Conservation (phyloP, 192 early-diverging fungal genomes). For the Helicostylum pulchrum region DNA sequence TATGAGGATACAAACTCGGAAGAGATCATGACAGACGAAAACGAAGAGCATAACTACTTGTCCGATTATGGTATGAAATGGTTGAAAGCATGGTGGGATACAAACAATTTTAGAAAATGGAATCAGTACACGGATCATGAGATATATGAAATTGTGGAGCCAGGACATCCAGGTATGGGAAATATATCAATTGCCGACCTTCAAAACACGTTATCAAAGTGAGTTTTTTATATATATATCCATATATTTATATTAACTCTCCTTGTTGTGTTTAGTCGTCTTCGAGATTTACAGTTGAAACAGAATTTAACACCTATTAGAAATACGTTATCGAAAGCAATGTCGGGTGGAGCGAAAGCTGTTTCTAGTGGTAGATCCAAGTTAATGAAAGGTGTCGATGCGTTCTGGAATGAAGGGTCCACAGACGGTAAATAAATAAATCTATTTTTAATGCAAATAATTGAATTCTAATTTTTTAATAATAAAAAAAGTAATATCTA, state of each 20-base stretch:
- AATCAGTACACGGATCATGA: slow-evolving; percentile 53
- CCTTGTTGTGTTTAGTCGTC: slow-evolving; percentile 32
- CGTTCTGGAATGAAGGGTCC: slow-evolving; percentile 34
- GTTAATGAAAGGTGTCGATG: slow-evolving; percentile 32
- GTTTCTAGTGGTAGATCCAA: slow-evolving; percentile 34
- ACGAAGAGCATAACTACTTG: slow-evolving; percentile 52
- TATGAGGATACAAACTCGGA: slow-evolving; percentile 16
- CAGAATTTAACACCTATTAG: slow-evolving; percentile 46
- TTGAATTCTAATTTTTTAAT: no score
- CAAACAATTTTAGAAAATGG: slow-evolving; percentile 69
- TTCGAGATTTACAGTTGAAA: slow-evolving; percentile 47
- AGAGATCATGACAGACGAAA: slow-evolving; percentile 31
- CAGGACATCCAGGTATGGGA: slow-evolving; percentile 54
- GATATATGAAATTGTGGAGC: slow-evolving; percentile 56
- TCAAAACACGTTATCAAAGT: slow-evolving; percentile 53
- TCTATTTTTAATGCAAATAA: not conserved
- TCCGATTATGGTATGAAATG: slow-evolving; percentile 62
- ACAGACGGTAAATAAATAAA: not conserved
- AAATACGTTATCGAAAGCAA: slow-evolving; percentile 47
- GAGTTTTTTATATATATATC: slow-evolving; percentile 18
- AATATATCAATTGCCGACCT: slow-evolving; percentile 46
- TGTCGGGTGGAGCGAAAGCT: slow-evolving; percentile 47
- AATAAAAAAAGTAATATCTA: not conserved
- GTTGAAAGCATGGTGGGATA: slow-evolving; percentile 64
- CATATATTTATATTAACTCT: not conserved